These are phyloP conservation scores for Mimosa bimucronata DNA, from an alignment of 306 rosid species.

Conservation along the genomic window DNA sequence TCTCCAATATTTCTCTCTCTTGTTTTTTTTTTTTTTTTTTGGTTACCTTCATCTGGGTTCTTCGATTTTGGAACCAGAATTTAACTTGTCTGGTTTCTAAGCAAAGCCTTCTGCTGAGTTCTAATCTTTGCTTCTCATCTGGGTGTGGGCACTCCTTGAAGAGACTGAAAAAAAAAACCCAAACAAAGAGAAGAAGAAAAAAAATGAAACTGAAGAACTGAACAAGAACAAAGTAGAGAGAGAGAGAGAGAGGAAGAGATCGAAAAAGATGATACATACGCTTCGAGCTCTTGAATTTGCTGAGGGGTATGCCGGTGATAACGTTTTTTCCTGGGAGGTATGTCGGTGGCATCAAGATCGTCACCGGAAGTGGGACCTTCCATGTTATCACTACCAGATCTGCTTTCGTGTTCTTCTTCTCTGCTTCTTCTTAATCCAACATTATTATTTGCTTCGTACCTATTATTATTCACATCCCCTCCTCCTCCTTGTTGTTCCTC, in stretches of 20 bases:
- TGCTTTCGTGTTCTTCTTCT: constrained; percentile 89
- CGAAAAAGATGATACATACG: constrained; percentile 44
- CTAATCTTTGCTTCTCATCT: constrained; percentile 91
- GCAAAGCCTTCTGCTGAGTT: constrained; percentile 74
- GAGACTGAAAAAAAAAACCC: constrained; percentile 52
- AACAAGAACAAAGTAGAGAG: neutral
- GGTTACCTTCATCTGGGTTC: constrained; percentile 97
- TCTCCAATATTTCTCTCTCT: too few relatives aligned
- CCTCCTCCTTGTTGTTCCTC: constrained; percentile 58
- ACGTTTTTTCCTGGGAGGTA: constrained; percentile 75
- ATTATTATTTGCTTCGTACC: constrained; percentile 52
- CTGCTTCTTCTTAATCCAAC: constrained; percentile 71
- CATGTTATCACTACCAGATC: constrained; percentile 95
- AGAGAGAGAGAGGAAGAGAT: neutral
- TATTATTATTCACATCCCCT: constrained; percentile 64
- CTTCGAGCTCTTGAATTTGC: constrained; percentile 97
- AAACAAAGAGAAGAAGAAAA: neutral
- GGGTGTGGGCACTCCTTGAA: constrained; percentile 99
- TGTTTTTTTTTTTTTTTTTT: too few relatives aligned
- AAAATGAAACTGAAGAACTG: neutral
- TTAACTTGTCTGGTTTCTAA: constrained; percentile 94
- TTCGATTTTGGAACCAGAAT: constrained; percentile 98
- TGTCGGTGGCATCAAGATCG: constrained; percentile 85
- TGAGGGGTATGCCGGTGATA: constrained; percentile 99
- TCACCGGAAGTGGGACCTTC: constrained; percentile 92